These are phyloP conservation scores for Rhododendron mucronatum DNA, from an alignment of 148 eudicot genomes.

Conservation along the genomic window DNA sequence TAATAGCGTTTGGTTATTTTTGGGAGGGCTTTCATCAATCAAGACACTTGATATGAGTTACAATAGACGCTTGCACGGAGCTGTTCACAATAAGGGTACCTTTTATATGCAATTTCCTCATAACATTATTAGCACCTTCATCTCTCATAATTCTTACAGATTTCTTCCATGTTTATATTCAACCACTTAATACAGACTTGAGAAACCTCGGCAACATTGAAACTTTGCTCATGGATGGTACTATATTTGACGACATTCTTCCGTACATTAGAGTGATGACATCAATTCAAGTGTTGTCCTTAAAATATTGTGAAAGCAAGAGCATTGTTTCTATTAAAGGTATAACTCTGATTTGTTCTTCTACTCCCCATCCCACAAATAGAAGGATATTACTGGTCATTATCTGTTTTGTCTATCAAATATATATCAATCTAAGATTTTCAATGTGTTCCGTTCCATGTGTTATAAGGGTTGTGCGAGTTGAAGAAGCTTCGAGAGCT, in stretches of 20 bases:
- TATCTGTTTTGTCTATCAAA: neutral
- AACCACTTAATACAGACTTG: neutral
- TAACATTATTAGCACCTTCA: too few relatives aligned
- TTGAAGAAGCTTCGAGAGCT: too few relatives aligned
- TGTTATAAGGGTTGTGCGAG: neutral
- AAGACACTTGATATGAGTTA: too few relatives aligned
- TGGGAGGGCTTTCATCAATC: too few relatives aligned
- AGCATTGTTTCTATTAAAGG: neutral
- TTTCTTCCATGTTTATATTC: too few relatives aligned
- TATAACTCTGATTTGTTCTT: neutral
- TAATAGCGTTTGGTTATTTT: too few relatives aligned
- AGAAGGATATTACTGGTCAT: neutral
- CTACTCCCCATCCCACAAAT: neutral
- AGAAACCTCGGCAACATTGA: neutral
- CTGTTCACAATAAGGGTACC: too few relatives aligned
- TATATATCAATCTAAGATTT: neutral
- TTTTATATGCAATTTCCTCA: too few relatives aligned
- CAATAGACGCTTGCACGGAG: too few relatives aligned
- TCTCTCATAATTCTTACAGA: too few relatives aligned
- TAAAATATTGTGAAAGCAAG: neutral
- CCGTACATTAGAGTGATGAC: neutral
- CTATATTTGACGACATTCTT: neutral
- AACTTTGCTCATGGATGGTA: neutral
- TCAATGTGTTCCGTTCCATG: neutral
- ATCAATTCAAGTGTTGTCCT: neutral